Conservation (phyloP, 2,329 filamentous ascomycete species). For the Penicillium sp. region DNA sequence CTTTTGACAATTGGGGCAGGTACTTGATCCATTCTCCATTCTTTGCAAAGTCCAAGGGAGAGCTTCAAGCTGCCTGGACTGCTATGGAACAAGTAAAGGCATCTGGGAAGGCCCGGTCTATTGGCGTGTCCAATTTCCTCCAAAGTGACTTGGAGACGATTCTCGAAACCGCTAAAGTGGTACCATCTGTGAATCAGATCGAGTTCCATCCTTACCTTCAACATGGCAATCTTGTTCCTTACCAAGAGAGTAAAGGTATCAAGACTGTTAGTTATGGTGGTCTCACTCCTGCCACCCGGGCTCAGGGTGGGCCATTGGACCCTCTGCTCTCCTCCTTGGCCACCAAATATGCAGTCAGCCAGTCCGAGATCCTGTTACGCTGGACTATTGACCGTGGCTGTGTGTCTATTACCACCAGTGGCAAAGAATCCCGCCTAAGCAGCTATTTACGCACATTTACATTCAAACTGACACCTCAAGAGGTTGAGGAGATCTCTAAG, state of each 20-base stretch:
- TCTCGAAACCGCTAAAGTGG: slow-evolving; percentile 44
- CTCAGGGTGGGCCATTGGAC: slow-evolving; percentile 57
- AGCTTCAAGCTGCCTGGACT: slow-evolving; percentile 60
- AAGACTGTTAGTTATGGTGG: slow-evolving; percentile 44
- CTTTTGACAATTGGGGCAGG: slow-evolving; percentile 31
- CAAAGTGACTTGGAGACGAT: slow-evolving; percentile 56
- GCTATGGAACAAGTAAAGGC: slow-evolving; percentile 59
- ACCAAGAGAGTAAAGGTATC: slow-evolving; percentile 45
- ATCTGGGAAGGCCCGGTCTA: slow-evolving; percentile 59
- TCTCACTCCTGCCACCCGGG: slow-evolving; percentile 54
- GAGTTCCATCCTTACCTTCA: slow-evolving; percentile 50
- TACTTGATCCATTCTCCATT: slow-evolving; percentile 65
- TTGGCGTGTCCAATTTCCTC: slow-evolving; percentile 64
- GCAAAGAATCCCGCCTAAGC: slow-evolving; percentile 59
- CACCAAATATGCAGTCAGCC: slow-evolving; percentile 62
- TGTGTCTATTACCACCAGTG: slow-evolving; percentile 60
- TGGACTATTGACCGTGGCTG: slow-evolving; percentile 63
- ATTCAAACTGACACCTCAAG: slow-evolving; percentile 60
- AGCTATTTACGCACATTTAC: slow-evolving; percentile 57
- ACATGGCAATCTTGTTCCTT: slow-evolving; percentile 43
- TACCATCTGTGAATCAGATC: slow-evolving; percentile 41
- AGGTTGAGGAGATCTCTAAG: slow-evolving; percentile 55
- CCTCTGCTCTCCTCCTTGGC: slow-evolving; percentile 51
- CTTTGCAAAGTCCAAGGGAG: slow-evolving; percentile 53
- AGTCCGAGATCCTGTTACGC: slow-evolving; percentile 57